phyloP scores from a whole-genome alignment of 2,329 filamentous ascomycete genomes.

The Fusarium gaditjirri region DNA sequence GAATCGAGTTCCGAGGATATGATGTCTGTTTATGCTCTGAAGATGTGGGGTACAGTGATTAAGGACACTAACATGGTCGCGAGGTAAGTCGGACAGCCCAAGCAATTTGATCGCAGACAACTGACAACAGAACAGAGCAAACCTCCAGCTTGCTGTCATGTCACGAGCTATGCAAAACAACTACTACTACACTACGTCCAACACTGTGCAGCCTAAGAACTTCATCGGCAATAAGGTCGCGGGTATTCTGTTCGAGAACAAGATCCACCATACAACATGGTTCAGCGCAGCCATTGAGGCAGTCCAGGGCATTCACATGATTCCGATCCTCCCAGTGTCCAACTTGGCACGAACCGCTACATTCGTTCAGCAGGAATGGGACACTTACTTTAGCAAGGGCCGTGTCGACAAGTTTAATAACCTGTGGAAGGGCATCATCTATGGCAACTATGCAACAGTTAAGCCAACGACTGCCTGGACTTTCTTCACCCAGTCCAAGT shows the following conservation, averaged over 20 bases:
- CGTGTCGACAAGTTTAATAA: conserved; percentile 73
- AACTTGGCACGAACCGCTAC: conserved; percentile 71
- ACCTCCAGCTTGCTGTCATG: conserved; percentile 85
- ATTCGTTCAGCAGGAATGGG: conserved; percentile 88
- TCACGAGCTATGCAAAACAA: conserved; percentile 79
- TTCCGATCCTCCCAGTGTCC: conserved; percentile 76
- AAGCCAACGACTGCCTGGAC: conserved; percentile 75
- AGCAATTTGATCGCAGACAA: not conserved
- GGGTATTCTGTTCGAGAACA: conserved; percentile 89
- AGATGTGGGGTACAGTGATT: conserved; percentile 89
- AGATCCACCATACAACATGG: conserved; percentile 91
- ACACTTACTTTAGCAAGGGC: conserved; percentile 76
- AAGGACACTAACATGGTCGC: conserved; percentile 84
- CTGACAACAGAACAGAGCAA: conserved; percentile 61
- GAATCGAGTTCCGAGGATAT: conserved; percentile 92
- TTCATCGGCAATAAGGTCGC: conserved; percentile 83
- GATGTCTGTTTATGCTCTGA: conserved; percentile 86
- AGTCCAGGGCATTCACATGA: conserved; percentile 84
- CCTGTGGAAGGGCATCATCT: conserved; percentile 88
- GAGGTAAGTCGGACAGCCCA: conserved; percentile 56
- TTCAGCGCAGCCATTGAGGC: conserved; percentile 80
- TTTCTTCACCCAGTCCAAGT: conserved; percentile 76
- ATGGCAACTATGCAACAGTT: conserved; percentile 82
- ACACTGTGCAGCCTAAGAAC: conserved; percentile 75
- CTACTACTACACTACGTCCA: conserved; percentile 80